These are phyloP conservation scores for Priceomyces medius DNA, from an alignment of 805 yeast species.

Conservation along the genomic window DNA sequence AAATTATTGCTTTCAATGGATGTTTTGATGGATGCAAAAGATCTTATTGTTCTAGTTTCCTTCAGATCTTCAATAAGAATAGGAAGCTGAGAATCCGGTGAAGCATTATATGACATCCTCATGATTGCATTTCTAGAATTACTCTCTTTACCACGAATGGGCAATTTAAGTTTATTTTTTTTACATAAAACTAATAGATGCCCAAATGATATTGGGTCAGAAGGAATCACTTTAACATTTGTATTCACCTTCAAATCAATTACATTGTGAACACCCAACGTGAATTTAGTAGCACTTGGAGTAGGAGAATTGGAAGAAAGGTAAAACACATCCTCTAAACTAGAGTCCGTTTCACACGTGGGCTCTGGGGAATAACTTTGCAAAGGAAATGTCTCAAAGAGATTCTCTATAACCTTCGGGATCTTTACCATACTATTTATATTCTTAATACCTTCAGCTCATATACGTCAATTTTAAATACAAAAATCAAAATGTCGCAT, in stretches of 20 bases:
- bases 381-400: slow-evolving; percentile 56
- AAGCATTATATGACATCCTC: slow-evolving; percentile 48
- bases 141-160: slow-evolving; percentile 19
- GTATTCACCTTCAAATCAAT: slow-evolving; percentile 15
- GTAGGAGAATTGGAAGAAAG: slow-evolving; percentile 19
- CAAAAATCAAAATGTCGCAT: not conserved
- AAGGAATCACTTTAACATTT: slow-evolving; percentile 40
- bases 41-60: slow-evolving; percentile 29
- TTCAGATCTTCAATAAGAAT: slow-evolving; percentile 51
- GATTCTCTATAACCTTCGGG: slow-evolving; percentile 42
- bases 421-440: slow-evolving; percentile 19
- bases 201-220: slow-evolving; percentile 58
- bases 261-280: slow-evolving; percentile 55
- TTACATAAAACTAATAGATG: slow-evolving; percentile 46
- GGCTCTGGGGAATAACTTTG: slow-evolving; percentile 38
- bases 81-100: slow-evolving; percentile 53
- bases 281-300: slow-evolving; percentile 33
- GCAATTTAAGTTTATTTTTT: slow-evolving; percentile 45
- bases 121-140: slow-evolving; percentile 34
- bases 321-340: slow-evolving; percentile 11
- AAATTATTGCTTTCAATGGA: slow-evolving; percentile 4
- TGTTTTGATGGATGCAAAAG: slow-evolving; percentile 8
- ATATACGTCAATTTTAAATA: no score
- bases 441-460: no score
- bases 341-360: slow-evolving; percentile 12